A percentile compares a stretch with the other conserved stretches of the same genome.
phyloP scores from a whole-genome alignment of 371 early-diverging fungal genomes.

The Zopfochytrium polystomum region DNA sequence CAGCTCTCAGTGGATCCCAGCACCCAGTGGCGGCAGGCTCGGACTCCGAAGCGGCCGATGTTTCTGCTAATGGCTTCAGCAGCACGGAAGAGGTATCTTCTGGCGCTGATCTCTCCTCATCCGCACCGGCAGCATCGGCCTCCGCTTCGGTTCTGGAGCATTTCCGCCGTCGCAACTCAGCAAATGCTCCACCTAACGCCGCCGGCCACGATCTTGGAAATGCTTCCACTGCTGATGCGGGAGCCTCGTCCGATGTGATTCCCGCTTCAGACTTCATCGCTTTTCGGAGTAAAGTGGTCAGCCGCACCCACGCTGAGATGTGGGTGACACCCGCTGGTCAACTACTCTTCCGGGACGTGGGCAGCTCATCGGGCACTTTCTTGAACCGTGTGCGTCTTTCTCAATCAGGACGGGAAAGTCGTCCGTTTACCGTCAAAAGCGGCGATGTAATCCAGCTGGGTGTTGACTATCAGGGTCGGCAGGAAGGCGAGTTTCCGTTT shows the following conservation, averaged over 20 bases:
- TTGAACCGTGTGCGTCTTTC: slow-evolving; percentile 83
- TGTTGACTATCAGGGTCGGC: slow-evolving; percentile 91
- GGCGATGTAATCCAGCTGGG: slow-evolving; percentile 92
- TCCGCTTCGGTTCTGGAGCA: no score
- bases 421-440: slow-evolving; percentile 70
- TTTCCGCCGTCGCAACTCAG: no score
- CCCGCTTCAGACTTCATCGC: slow-evolving; percentile 30
- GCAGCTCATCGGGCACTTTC: slow-evolving; percentile 85
- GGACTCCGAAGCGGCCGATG: not conserved
- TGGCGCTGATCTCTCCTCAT: slow-evolving; percentile 1
- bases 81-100: not conserved
- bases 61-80: not conserved
- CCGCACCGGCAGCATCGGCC: no score
- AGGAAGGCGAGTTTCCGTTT: slow-evolving; percentile 56
- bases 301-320: slow-evolving; percentile 88
- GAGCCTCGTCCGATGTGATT: no score
- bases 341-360: slow-evolving; percentile 51
- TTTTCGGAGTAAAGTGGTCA: slow-evolving; percentile 92
- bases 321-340: slow-evolving; percentile 73
- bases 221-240: no score
- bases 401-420: slow-evolving; percentile 73
- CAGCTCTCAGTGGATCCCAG: no score
- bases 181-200: no score
- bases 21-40: not conserved
- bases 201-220: no score